Evolutionary conservation across 2,329 filamentous ascomycete species (phyloP), one percentile per base, ranked within the genome.

Genomic region (Eutypella sp.): DNA sequence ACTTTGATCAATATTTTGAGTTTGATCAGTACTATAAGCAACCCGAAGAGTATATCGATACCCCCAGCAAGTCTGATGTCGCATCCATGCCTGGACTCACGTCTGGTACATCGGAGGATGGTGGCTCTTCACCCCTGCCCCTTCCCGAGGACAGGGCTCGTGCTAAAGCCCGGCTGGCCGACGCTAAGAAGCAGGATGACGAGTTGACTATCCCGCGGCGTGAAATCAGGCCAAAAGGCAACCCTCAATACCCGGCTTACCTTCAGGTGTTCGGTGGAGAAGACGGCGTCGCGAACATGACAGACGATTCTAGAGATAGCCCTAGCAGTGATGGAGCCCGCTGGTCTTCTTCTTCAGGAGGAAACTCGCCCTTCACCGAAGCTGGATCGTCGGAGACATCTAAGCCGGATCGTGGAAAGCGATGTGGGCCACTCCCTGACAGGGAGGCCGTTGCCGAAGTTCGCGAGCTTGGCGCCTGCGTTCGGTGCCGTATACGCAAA

Each of bases 291-390:
- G 20, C 19, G 19, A 39, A 39, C 36, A 39, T 39, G 36, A 39
- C 36, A 15, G 36, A 39, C 23, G 36, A 39, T 22, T 39, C 36
- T 2, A 39, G 36, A 39, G 36, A 39, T 7, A 39, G 19, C 19
- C 3, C 36, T 22, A 22, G 36, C 19, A 24, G 23, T 39, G 36
- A 39, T n/a, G 19, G 19, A 13, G 5, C 36, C 20, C 23, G n/a
- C n/a, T 39, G 36, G 36, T 39, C 36, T 20, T 39, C 36, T 15
- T 22, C 36, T n/a, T 39, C 36, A 4, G 36, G 36, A n/a, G 36
- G 36, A 19, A 39, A 39, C 36, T 39, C 36, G 19, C 36, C 36
- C n/a, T 39, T 39, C 36, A 39, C 36, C 36, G 36, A 39, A 39
- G 19, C 36, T 16, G 36, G 36, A 39, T 39, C 36, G 20, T 39